Base-by-base conservation (phyloP, 352 stramenopile genomes). In the Phytophthora sp. region DNA sequence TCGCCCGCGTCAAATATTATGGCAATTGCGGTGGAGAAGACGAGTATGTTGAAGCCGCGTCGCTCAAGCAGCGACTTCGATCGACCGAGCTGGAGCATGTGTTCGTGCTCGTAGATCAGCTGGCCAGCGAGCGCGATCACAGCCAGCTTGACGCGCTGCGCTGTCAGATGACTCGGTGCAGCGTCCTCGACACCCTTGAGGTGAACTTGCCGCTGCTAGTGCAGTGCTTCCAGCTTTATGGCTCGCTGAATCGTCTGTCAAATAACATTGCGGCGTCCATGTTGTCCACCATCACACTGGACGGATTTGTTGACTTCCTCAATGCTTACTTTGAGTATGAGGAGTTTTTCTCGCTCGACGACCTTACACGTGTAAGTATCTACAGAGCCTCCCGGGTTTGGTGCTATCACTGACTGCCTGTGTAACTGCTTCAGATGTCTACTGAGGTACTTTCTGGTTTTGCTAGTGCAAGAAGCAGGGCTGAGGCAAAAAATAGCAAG, bases 261-360 rank as follows among this genome's bases (percentile, higher is more conserved):
- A 53, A 47, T 0, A 54, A 68, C 41, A 12, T 45, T 9, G 49
- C 44, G 11, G n/a, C 16, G 12, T 50, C 39, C 52, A 60, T 57
- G 29, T 27, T 21, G 35, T 63, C 65, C 7, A 66, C 53, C 44
- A 90, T 92, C 23, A 84, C 82, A 21, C 51, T 91, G 12, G 80
- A 91, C 13, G 83, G 82, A 0, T 90, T 94, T 57, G 67, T 90
- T 39, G 82, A 94, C 51, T 94, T 94, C 36, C 71, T 92, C 24
- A 90, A 86, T 41, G 85, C 78, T 8, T 91, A 94, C 53, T 86
- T 94, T 49, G 80, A 91, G 65, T 90, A 90, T 66, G 82, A 89
- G 30, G 82, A 86, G 41, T 91, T 67, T 42, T 76, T 90, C n/a
- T 88, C 82, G 11, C 85, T 74, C 46, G 51, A 77, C 16, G 59